A percentile compares a stretch with the other conserved stretches of the same genome.
Evolutionary conservation across 139 green algal species (phyloP).

Genomic region (Micromonas pusilla): DNA sequence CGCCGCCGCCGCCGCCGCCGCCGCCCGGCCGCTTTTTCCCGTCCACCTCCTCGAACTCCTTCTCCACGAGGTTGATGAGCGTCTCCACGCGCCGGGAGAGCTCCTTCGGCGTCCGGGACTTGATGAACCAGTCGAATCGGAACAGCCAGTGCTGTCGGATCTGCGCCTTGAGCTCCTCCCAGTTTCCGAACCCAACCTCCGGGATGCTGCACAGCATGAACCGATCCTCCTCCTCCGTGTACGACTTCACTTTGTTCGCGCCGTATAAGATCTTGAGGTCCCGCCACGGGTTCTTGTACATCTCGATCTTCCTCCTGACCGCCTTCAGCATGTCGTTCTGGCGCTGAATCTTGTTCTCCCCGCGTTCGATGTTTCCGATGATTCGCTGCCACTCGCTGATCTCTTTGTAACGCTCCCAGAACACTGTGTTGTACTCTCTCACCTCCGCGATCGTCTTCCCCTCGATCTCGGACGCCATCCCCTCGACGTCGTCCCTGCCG

Average conservation of each 20-base stretch:
- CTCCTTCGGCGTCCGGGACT: slow-evolving; percentile 84
- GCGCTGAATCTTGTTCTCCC: slow-evolving; percentile 81
- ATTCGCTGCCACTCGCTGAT: slow-evolving; percentile 46
- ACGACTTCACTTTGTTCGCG: slow-evolving; percentile 90
- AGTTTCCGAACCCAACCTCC: slow-evolving; percentile 91
- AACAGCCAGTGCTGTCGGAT: slow-evolving; percentile 88
- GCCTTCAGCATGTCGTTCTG: slow-evolving; percentile 75
- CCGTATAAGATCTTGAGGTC: slow-evolving; percentile 55
- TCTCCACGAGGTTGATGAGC: slow-evolving; percentile 97
- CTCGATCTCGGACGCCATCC: slow-evolving; percentile 83
- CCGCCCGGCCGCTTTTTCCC: slow-evolving; percentile 31
- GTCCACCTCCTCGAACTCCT: slow-evolving; percentile 64
- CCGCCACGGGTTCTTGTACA: slow-evolving; percentile 93
- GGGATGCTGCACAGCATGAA: slow-evolving; percentile 95
- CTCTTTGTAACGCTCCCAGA: slow-evolving; percentile 46
- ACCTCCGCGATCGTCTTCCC: slow-evolving; percentile 87
- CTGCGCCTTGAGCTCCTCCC: slow-evolving; percentile 96
- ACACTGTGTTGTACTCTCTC: slow-evolving; percentile 43
- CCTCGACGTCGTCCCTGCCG: slow-evolving; percentile 63
- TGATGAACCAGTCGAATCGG: slow-evolving; percentile 99
- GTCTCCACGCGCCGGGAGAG: slow-evolving; percentile 76
- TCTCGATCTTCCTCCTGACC: slow-evolving; percentile 82
- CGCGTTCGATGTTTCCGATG: slow-evolving; percentile 93
- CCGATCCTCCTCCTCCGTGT: slow-evolving; percentile 97
- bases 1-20: neutral